A percentile compares a stretch with the other conserved stretches of the same genome.
Evolutionary conservation across 169 alveolate genomes (phyloP).

Genomic region (Plasmodium gallinaceum): DNA sequence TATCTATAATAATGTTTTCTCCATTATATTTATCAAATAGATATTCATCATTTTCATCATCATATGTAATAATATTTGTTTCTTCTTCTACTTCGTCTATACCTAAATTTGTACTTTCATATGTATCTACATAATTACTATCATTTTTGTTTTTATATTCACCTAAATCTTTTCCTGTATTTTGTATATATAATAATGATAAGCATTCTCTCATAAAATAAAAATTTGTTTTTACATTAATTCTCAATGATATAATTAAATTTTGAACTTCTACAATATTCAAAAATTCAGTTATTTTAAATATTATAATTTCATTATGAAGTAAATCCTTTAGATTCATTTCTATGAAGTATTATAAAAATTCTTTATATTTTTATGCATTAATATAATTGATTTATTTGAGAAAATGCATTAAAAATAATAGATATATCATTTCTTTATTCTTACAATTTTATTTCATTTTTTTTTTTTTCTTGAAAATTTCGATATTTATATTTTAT

Average conservation of each 20-base stretch:
- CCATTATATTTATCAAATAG: neutral
- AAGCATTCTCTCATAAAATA: slow-evolving; percentile 70
- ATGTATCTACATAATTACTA: neutral
- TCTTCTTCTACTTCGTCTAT: neutral
- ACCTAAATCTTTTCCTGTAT: neutral
- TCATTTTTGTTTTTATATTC: slow-evolving; percentile 3
- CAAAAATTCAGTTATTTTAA: slow-evolving; percentile 67
- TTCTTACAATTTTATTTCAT: too few species aligned
- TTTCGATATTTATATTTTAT: too few species aligned
- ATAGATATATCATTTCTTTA: too few species aligned
- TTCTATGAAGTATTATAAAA: neutral
- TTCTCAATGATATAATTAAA: slow-evolving; percentile 55
- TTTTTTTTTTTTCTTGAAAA: neutral
- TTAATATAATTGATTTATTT: too few species aligned
- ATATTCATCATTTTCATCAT: slow-evolving; percentile 9
- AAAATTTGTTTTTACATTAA: slow-evolving; percentile 60
- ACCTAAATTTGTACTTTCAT: too few species aligned
- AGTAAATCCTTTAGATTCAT: slow-evolving; percentile 65
- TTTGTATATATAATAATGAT: slow-evolving; percentile 17
- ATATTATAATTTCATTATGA: slow-evolving; percentile 63
- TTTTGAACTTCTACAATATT: slow-evolving; percentile 47
- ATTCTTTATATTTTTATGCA: too few species aligned
- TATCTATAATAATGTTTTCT: neutral
- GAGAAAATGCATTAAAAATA: too few species aligned
- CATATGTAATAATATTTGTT: slow-evolving; percentile 7